Base-by-base conservation (phyloP, 2,329 filamentous ascomycete species). In the Aspergillus alliaceus region DNA sequence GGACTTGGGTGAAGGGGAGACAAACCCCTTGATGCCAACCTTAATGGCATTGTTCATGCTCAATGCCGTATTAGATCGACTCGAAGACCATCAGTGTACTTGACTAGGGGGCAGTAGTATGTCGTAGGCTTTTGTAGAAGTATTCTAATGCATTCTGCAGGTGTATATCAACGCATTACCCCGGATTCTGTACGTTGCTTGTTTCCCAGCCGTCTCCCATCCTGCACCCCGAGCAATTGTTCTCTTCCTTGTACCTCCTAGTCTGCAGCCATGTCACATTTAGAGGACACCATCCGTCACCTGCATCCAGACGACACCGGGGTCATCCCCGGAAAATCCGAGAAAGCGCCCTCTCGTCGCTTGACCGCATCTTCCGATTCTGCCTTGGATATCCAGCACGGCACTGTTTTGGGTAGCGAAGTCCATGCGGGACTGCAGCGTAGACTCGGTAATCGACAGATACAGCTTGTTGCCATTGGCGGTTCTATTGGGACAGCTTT, bases 401-500 rank as follows among this genome's bases (percentile, higher is more conserved):
- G 25, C n/a, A 47, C 25, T 47, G 5, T 20, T 20, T 47, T 18
- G 44, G 44, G 44, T n/a, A 27, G 46, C 25, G 39, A 51, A 6
- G 35, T 40, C 20, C 42, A 53, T 18, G n/a, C 35, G n/a, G 44
- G 44, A 31, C 44, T 64, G 1, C 59, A 64, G 15, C 59, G 61
- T 24, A 51, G 55, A 35, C 58, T 64, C 27, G 50, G 48, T 22
- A 62, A 64, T 20, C 60, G 62, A 8, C 60, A 60, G 18, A 63
- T 64, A 24, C 62, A 64, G 18, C 42, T 71, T 11, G 70, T 77
- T 47, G 75, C 74, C 27, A 77, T 77, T 44, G 75, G 75, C 20
- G 75, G 75, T 20, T 72, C 72, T 2, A 75, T 77, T 31, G 72
- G 75, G 42, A 74, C 69, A 1, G 72, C 70, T 14, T 65, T 77